Base-by-base conservation (phyloP, 192 early-diverging fungal genomes). In the Gamsiella multidivaricata region DNA sequence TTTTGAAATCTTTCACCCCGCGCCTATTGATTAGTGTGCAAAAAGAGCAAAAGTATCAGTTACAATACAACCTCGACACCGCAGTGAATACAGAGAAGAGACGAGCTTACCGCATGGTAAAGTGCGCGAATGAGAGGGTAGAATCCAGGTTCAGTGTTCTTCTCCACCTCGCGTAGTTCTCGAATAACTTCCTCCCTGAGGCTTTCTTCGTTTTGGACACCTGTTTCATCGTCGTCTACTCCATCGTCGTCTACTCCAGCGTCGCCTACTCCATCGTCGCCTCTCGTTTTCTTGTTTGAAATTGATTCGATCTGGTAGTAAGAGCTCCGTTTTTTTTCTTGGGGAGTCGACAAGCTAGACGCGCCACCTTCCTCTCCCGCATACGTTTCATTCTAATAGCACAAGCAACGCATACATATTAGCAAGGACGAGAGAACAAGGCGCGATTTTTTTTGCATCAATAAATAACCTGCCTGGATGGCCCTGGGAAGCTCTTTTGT, bases 51-150 rank as follows among this genome's bases (percentile, higher is more conserved):
- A 59, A 39, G 51, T 54, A 43, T 65, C 29, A 60, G 57, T 22
- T 46, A 46, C 42, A 46, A 46, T 31, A 60, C 25, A 60, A 31
- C 28, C 57, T 60, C 57, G 42, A 60, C 57, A 46, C 57, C 11
- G 10, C 42, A 65, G 32, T 45, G 39, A 65, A 39, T 65, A 33
- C 42, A 65, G 17, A 54, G 60, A 61, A 49, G 61, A 54, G 63
- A 55, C 31, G 7, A 54, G 32, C 63, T 54, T 65, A 65, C 53
- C 29, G 42, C 53, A 65, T 55, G 29, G 20, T 65, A 65, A 34
- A 54, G 52, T 29, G 51, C 52, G 26, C 63, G 53, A 45, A 65
- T 65, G 63, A 65, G 63, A 33, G 53, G 63, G 42, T 55, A 55
- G 22, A 65, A 65, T 65, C 39, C 52, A 65, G 53, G 42, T 64